Evolutionary conservation across 176 grass and related monocot genomes (phyloP), one percentile per base, ranked within the genome.

Genomic region (Juncus effusus): DNA sequence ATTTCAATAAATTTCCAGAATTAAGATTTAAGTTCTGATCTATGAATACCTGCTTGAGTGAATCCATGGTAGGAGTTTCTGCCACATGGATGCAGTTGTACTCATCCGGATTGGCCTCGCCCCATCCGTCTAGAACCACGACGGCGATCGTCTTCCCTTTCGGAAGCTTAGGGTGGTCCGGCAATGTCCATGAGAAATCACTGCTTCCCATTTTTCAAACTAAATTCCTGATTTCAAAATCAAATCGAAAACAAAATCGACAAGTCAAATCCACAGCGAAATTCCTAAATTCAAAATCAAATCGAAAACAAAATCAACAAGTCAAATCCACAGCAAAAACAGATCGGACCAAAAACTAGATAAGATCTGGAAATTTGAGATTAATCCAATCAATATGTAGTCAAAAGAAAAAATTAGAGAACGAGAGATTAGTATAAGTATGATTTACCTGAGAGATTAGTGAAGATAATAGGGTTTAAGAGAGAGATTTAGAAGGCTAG

Each of bases 41-140:
- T 14, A 9, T 40, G 16, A 74, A 11, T 84, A 99, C 94, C 80
- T 86, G 62, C 61, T 99, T 99, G 38, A 99, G 88, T 16, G 88
- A 99, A 77, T 99, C 88, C 94, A 93, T 93, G 67, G 82, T 72
- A 10, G 85, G 88, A 44, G 94, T 99, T 54, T 93, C 54, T 19
- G 94, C 94, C 63, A 84, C 80, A 70, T 93, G 85, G 75, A 93
- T 99, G 80, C 88, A 99, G 64, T 93, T 99, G 76, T 80, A 93
- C 80, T 93, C 1, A 72, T 99, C 85, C 38, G 85, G 64, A 64
- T 68, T 89, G 39, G 88, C 88, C 75, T 99, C 88, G 12, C 94
- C 94, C 94, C 88, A 99, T 8, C 88, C 94, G 57, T 93, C 88
- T 56, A 89, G 82, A 57, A 99, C 85, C 59, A 99, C 79, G n/a